Evolutionary conservation across 1,139 yeast species (phyloP).

Genomic region (Yamadazyma mexicana): DNA sequence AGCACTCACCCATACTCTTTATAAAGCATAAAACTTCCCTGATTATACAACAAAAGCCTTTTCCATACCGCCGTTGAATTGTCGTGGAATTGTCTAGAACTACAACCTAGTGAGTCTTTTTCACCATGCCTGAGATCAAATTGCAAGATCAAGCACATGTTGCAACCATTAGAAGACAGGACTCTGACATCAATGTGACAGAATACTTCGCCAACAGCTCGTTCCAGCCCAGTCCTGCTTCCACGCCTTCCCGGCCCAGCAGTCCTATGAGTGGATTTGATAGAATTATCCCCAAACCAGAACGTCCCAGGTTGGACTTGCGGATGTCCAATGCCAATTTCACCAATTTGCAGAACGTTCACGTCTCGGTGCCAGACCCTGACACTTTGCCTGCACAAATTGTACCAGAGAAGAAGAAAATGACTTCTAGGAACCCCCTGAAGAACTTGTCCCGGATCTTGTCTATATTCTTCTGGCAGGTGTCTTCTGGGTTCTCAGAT

Average conservation of each 20-base stretch:
- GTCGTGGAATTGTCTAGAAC: too few species aligned
- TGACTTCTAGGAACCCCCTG: slow-evolving; percentile 39
- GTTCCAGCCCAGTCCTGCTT: slow-evolving; percentile 1
- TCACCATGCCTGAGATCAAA: slow-evolving; percentile 1
- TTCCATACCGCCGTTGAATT: too few species aligned
- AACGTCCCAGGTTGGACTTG: slow-evolving; percentile 14
- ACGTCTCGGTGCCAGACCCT: slow-evolving; percentile 1
- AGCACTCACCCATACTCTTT: too few species aligned
- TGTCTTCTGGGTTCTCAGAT: slow-evolving; percentile 39
- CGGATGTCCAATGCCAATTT: slow-evolving; percentile 15
- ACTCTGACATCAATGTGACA: slow-evolving; percentile 7
- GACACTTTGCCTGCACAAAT: slow-evolving; percentile 11
- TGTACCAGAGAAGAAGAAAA: slow-evolving; percentile 10
- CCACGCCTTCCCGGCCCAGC: too few species aligned
- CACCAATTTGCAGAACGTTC: slow-evolving; percentile 7
- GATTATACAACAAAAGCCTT: too few species aligned
- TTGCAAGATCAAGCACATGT: slow-evolving; percentile 11
- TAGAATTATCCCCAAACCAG: slow-evolving; percentile 10
- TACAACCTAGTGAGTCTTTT: too few species aligned
- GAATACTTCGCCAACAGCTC: slow-evolving; percentile 3
- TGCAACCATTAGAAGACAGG: slow-evolving; percentile 12
- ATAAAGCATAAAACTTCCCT: too few species aligned
- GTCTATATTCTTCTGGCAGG: slow-evolving; percentile 42
- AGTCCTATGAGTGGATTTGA: background rate
- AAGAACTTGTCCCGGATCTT: slow-evolving; percentile 42